Conservation (phyloP, 2,329 filamentous ascomycete species). For the Dendryphion nanum region DNA sequence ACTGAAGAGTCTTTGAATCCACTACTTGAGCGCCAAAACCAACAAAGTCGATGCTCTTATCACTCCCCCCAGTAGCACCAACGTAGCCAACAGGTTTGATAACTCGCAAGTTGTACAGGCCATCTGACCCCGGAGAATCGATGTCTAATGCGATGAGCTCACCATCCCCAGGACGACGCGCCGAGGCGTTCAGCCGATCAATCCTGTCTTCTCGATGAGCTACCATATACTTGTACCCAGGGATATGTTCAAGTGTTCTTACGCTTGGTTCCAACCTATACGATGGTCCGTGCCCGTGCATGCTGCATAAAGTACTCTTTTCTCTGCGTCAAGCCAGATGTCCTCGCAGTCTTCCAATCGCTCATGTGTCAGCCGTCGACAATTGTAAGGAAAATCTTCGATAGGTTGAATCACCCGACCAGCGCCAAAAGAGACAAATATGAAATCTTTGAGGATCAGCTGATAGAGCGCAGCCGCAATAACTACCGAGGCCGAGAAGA, state of each 20-base stretch:
- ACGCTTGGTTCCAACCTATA: constrained; percentile 26
- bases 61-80: constrained; percentile 22
- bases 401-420: constrained; percentile 25
- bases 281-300: constrained; percentile 22
- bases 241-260: no score
- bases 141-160: constrained; percentile 28
- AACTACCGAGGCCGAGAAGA: constrained; percentile 16
- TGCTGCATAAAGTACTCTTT: constrained; percentile 26
- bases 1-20: constrained; percentile 22
- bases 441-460: constrained; percentile 21
- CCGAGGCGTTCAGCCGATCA: constrained; percentile 18
- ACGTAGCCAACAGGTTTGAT: constrained; percentile 21
- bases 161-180: constrained; percentile 19
- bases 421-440: constrained; percentile 21
- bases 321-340: constrained; percentile 28
- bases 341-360: constrained; percentile 30
- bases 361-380: constrained; percentile 21
- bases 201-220: constrained; percentile 9
- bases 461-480: constrained; percentile 27
- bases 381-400: constrained; percentile 28
- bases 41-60: constrained; percentile 19
- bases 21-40: constrained; percentile 28
- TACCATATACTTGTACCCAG: neutral
- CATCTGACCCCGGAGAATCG: constrained; percentile 22
- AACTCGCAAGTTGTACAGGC: constrained; percentile 20